Evolutionary conservation across 192 early-diverging fungal genomes (phyloP).

Genomic region (Gamsiella multidivaricata): DNA sequence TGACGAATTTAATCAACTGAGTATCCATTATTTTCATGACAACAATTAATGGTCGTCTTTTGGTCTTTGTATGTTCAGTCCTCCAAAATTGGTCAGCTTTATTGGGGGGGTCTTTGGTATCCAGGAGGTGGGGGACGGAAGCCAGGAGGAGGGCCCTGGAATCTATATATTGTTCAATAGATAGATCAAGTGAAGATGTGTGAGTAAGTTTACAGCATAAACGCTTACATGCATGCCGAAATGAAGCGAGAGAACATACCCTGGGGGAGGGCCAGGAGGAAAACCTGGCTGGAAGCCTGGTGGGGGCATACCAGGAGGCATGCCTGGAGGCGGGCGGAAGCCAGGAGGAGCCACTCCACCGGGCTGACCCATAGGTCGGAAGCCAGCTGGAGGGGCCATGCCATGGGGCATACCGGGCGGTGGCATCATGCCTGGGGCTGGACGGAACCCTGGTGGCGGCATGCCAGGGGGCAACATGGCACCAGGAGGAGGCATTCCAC

Average conservation of each 20-base stretch:
- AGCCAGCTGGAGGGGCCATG: constrained; percentile 64
- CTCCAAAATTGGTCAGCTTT: neutral
- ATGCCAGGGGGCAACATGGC: constrained; percentile 67
- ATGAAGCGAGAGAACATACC: constrained; percentile 26
- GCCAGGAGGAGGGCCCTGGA: constrained; percentile 39
- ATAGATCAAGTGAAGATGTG: neutral
- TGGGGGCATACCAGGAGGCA: constrained; percentile 47
- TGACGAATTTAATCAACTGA: neutral
- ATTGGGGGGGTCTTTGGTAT: constrained; percentile 46
- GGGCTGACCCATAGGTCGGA: constrained; percentile 58
- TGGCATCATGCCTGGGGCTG: constrained; percentile 43
- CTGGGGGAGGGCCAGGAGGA: constrained; percentile 55
- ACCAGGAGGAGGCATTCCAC: constrained; percentile 69
- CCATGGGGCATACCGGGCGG: constrained; percentile 52
- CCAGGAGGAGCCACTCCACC: constrained; percentile 63
- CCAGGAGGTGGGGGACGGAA: constrained; percentile 48
- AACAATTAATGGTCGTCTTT: neutral
- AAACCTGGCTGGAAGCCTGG: constrained; percentile 59
- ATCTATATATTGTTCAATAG: too few species aligned
- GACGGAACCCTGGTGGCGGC: constrained; percentile 66
- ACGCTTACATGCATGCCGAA: too few species aligned
- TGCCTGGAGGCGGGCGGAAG: constrained; percentile 62
- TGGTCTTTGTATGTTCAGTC: neutral
- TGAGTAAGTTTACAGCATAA: too few species aligned
- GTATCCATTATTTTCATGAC: neutral